Evolutionary conservation across 169 alveolate species (phyloP), one percentile per base, ranked within the genome.

Genomic region (Babesia gibsoni): DNA sequence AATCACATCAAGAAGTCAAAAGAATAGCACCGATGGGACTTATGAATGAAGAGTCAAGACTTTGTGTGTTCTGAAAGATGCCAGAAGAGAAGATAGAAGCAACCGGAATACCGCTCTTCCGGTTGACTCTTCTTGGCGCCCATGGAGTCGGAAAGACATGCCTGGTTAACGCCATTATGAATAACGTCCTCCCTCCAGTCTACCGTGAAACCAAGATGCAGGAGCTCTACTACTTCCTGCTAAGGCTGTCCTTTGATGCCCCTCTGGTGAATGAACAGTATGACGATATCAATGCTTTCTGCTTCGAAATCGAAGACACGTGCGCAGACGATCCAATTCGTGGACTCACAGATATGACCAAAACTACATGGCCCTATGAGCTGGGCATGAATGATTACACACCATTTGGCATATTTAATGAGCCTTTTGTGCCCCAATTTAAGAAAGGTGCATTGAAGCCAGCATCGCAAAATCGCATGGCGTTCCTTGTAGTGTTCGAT

Each of bases 221-320:
- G 35, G 86, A 77, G 74, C 42, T 77, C 33, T 77, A 77, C 68
- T 77, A 77, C 70, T 77, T 50, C 35, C 59, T 77, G 29, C 81
- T 63, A 36, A n/a, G 72, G 30, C 61, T 77, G 4, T 77, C 86
- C 1, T 46, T 20, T 66, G 86, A 68, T 35, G 61, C 42, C 12
- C 66, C 68, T 27, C 32, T 77, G 14, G 67, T 45, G 42, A 59
- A 59, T 48, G 58, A 48, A 30, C 39, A 35, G 5, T 68, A 23
- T 49, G 86, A 67, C 39, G 86, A 77, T 36, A 57, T 56, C 4
- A 77, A 77, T 39, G 67, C 86, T 10, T 67, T 77, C 73, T 67
- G 79, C 67, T 67, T 77, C 63, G 86, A 77, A 50, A 36, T 77
- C 36, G 86, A 77, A 39, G 86, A 77, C 67, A 77, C 86, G 10